These are phyloP conservation scores for Hansenula anomala DNA, from an alignment of 1,139 yeast species.

Conservation along the genomic window DNA sequence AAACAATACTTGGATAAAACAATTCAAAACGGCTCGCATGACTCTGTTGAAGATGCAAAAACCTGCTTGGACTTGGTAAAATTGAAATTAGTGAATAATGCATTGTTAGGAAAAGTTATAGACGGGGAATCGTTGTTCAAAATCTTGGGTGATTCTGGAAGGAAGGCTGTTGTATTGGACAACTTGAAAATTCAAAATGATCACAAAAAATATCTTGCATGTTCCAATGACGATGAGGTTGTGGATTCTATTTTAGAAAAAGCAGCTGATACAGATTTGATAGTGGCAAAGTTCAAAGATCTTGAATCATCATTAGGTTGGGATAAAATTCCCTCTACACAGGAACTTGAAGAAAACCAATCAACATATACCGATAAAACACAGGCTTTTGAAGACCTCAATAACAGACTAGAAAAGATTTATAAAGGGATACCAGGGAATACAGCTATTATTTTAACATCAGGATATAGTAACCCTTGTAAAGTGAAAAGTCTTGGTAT, in stretches of 20 bases:
- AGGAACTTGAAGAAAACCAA: too few relatives aligned
- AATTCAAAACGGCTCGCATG: constrained; percentile 70
- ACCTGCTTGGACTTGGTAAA: constrained; percentile 78
- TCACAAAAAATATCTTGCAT: constrained; percentile 30
- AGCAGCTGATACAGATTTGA: constrained; percentile 41
- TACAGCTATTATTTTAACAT: constrained; percentile 55
- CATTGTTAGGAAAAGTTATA: constrained; percentile 52
- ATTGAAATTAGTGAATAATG: constrained; percentile 63
- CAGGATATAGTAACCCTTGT: constrained; percentile 60
- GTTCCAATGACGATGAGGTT: constrained; percentile 56
- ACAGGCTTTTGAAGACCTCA: constrained; percentile 34
- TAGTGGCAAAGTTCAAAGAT: constrained; percentile 54
- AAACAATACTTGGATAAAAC: constrained; percentile 44
- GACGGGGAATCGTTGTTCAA: constrained; percentile 38
- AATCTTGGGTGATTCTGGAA: constrained; percentile 27
- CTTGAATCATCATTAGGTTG: constrained; percentile 34
- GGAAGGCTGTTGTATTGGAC: constrained; percentile 39
- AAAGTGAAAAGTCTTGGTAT: constrained; percentile 45
- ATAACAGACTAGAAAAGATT: constrained; percentile 41
- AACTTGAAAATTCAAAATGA: constrained; percentile 24
- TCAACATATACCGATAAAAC: too few relatives aligned
- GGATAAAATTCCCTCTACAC: too few relatives aligned
- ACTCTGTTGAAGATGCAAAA: constrained; percentile 79
- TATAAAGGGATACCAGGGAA: constrained; percentile 51
- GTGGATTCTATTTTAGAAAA: constrained; percentile 36